phyloP scores from a whole-genome alignment of 2,329 filamentous ascomycete genomes.

The Teratosphaeria pseudoeucalypti region DNA sequence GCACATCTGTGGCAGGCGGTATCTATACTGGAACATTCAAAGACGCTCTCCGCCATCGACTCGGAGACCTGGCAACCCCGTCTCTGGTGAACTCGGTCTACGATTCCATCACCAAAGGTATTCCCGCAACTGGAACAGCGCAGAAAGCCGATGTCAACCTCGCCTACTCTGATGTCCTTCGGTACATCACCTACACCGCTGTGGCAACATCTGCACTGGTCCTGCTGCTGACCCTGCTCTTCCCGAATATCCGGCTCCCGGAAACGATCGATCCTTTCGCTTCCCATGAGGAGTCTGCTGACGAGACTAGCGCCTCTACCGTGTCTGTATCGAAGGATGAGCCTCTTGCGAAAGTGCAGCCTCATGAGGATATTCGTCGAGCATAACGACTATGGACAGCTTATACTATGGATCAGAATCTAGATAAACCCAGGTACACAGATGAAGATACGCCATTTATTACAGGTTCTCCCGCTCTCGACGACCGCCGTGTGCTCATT shows the following conservation, averaged over 20 bases:
- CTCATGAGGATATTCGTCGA: not conserved
- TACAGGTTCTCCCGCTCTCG: no score
- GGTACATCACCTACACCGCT: not conserved
- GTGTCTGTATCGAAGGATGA: not conserved
- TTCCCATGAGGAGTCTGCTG: not conserved
- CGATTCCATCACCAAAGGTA: conserved; percentile 35
- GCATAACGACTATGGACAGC: no score
- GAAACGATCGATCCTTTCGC: not conserved
- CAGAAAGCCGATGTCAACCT: conserved; percentile 34
- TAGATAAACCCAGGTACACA: no score
- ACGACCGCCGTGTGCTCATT: no score
- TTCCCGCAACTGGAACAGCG: conserved; percentile 32
- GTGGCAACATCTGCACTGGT: not conserved
- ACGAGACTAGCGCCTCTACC: not conserved
- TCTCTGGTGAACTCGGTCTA: conserved; percentile 30
- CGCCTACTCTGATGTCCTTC: conserved; percentile 14
- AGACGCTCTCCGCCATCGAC: conserved; percentile 25
- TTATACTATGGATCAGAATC: no score
- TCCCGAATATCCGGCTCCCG: not conserved
- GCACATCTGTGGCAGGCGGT: conserved; percentile 36
- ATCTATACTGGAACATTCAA: conserved; percentile 42
- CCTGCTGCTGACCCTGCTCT: not conserved
- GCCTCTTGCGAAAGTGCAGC: not conserved
- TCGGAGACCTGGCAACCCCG: conserved; percentile 25
- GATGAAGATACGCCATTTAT: no score